Evolutionary conservation across 1,284 basidiomycete genomes (phyloP).

Genomic region (Phaffia rhodozyma): DNA sequence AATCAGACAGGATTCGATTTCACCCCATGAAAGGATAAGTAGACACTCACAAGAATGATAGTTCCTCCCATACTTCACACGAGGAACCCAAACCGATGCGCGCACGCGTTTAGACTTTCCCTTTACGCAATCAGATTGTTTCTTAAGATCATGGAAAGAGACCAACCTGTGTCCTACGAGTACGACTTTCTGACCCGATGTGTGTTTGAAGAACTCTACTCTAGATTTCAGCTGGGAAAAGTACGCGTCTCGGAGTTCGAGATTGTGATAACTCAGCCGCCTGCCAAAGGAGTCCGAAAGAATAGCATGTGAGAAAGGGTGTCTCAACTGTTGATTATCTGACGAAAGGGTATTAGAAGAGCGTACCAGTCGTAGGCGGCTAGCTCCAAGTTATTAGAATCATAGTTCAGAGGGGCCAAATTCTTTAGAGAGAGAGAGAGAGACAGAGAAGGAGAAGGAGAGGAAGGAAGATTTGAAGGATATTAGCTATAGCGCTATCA

Average conservation of each 20-base stretch:
- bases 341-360: conserved; percentile 6
- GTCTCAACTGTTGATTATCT: neutral
- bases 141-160: neutral
- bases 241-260: conserved; percentile 82
- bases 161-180: conserved; percentile 60
- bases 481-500: neutral
- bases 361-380: conserved; percentile 72
- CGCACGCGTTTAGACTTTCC: neutral
- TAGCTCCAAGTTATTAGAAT: conserved; percentile 75
- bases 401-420: conserved; percentile 78
- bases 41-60: conserved; percentile 35
- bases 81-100: conserved; percentile 7
- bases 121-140: neutral
- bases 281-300: conserved; percentile 20
- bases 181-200: conserved; percentile 70
- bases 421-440: conserved; percentile 43
- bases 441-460: neutral
- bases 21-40: neutral
- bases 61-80: conserved; percentile 66
- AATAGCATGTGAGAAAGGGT: neutral
- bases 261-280: conserved; percentile 76
- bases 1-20: neutral
- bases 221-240: conserved; percentile 75
- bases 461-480: neutral
- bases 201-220: conserved; percentile 67